phyloP scores from a whole-genome alignment of 1,284 basidiomycete species.

The Puccinia coronata region DNA sequence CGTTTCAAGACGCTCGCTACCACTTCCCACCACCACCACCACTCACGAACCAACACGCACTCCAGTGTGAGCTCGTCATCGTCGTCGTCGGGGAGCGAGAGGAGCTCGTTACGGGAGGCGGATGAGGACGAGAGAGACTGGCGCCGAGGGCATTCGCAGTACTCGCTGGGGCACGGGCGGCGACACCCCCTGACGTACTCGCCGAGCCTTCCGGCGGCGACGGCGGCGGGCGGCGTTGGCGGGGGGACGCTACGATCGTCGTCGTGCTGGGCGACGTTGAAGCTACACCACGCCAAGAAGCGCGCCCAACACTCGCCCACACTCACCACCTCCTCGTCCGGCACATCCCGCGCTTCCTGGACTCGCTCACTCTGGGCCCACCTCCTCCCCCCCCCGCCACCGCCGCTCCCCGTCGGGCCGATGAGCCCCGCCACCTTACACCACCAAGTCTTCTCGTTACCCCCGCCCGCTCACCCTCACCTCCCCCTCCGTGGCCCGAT shows the following conservation, averaged over 20 bases:
- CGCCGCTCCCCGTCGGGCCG: no score
- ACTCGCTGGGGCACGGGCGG: no score
- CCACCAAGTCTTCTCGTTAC: neutral
- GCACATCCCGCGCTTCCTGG: neutral
- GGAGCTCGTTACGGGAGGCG: no score
- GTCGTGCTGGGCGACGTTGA: neutral
- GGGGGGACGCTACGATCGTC: no score
- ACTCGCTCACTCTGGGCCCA: neutral
- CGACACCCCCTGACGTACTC: no score
- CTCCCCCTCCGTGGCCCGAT: neutral
- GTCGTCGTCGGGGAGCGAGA: no score
- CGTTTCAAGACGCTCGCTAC: conserved; percentile 19
- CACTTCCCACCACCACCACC: neutral
- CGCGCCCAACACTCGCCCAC: neutral
- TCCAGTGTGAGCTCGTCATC: neutral
- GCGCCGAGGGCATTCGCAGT: no score
- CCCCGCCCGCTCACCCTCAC: neutral
- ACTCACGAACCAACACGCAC: neutral
- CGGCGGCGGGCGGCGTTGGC: no score
- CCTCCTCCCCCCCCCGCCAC: neutral
- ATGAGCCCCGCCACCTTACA: neutral
- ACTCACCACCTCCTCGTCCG: neutral
- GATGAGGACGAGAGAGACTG: no score
- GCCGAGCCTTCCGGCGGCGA: neutral
- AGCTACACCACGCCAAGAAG: neutral